These are phyloP conservation scores for Xylariaceae sp. DNA, from an alignment of 2,329 filamentous ascomycete species.

Conservation along the genomic window DNA sequence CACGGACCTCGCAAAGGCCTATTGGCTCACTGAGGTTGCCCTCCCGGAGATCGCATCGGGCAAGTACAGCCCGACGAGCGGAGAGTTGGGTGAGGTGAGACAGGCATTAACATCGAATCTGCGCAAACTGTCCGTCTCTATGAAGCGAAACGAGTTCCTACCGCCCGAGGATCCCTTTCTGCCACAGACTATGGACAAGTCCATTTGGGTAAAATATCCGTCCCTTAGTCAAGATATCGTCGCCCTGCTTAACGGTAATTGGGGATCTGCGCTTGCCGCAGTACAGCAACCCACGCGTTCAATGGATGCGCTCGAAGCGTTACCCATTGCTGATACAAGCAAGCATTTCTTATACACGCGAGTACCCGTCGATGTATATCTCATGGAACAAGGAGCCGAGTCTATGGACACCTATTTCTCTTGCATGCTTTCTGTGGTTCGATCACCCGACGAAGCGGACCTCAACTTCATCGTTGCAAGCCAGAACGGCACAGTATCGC, in stretches of 20 bases:
- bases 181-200: constrained; percentile 73
- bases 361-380: constrained; percentile 66
- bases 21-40: constrained; percentile 66
- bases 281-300: constrained; percentile 43
- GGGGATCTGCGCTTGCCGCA: constrained; percentile 45
- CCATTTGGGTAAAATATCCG: constrained; percentile 77
- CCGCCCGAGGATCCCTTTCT: constrained; percentile 63
- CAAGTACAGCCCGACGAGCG: constrained; percentile 38
- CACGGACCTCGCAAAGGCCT: constrained; percentile 76
- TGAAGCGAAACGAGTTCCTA: constrained; percentile 77
- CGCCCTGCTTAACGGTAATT: constrained; percentile 61
- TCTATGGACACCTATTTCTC: constrained; percentile 64
- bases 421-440: constrained; percentile 69
- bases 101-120: constrained; percentile 59
- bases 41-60: constrained; percentile 45
- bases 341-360: constrained; percentile 74
- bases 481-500: constrained; percentile 70
- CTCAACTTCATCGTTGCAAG: constrained; percentile 71
- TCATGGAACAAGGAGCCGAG: constrained; percentile 68
- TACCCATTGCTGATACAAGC: constrained; percentile 71
- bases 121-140: constrained; percentile 70
- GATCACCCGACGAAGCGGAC: constrained; percentile 62
- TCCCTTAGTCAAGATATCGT: constrained; percentile 65
- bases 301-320: constrained; percentile 57
- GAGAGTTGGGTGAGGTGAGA: constrained; percentile 49